phyloP scores from a whole-genome alignment of 2,329 filamentous ascomycete species.

The Xylariaceae sp. region DNA sequence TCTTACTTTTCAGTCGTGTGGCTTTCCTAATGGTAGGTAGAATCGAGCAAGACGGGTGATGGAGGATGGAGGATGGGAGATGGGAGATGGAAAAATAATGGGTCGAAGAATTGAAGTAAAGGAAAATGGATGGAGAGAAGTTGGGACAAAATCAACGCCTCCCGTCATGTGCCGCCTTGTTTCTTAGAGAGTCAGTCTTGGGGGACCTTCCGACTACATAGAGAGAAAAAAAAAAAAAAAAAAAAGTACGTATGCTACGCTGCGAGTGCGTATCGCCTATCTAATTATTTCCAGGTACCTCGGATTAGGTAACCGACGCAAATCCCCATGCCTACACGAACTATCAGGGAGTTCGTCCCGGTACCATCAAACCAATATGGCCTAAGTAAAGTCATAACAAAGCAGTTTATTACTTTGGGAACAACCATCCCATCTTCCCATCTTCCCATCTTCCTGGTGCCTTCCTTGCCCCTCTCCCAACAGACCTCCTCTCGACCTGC shows the following conservation, averaged over 20 bases:
- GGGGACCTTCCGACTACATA: not conserved
- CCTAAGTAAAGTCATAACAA: not conserved
- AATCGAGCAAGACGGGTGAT: not conserved
- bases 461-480: not conserved
- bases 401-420: not conserved
- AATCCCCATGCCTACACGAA: not conserved
- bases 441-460: no score
- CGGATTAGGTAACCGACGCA: not conserved
- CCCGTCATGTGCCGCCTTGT: not conserved
- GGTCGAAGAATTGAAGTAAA: not conserved
- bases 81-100: not conserved
- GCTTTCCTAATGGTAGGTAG: slow-evolving; percentile 8
- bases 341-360: slow-evolving; percentile 5
- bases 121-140: not conserved
- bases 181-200: not conserved
- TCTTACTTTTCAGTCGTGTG: not conserved
- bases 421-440: not conserved
- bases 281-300: slow-evolving; percentile 2
- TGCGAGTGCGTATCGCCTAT: not conserved
- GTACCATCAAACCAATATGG: not conserved
- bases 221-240: no score
- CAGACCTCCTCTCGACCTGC: not conserved
- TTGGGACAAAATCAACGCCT: not conserved
- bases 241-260: not conserved
- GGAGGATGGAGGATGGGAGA: not conserved